Evolutionary conservation across 768 basidiomycete genomes (phyloP).

Genomic region (Tephrocybe sp.): DNA sequence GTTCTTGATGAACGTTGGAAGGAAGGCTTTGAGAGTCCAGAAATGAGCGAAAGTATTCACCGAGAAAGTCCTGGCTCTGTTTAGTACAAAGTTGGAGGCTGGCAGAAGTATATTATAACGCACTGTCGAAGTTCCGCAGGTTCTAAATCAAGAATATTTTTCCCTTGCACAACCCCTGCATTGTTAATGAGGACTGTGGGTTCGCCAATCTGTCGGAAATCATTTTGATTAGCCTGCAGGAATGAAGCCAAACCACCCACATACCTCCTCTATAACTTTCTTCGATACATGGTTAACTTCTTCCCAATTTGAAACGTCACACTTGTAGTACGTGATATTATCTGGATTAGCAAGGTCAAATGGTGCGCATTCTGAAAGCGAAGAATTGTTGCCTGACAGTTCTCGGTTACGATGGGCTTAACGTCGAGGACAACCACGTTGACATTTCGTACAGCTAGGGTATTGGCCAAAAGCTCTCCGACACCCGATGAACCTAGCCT

Average conservation of each 20-base stretch:
- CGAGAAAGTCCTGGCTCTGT: slow-evolving; percentile 68
- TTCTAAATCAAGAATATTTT: slow-evolving; percentile 74
- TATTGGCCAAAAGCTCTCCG: slow-evolving; percentile 85
- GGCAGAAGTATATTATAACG: slow-evolving; percentile 2
- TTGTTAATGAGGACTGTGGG: slow-evolving; percentile 94
- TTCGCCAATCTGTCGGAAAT: slow-evolving; percentile 62
- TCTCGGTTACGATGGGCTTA: slow-evolving; percentile 72
- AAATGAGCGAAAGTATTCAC: slow-evolving; percentile 89
- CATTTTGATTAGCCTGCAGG: slow-evolving; percentile 2
- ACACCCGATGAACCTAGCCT: slow-evolving; percentile 79
- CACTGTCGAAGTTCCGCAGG: slow-evolving; percentile 82
- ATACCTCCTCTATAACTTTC: slow-evolving; percentile 74
- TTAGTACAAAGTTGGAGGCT: slow-evolving; percentile 1
- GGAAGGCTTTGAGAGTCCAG: slow-evolving; percentile 90
- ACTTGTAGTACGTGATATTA: slow-evolving; percentile 83
- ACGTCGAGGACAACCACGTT: slow-evolving; percentile 86
- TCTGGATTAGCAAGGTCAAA: slow-evolving; percentile 35
- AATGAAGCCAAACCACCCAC: slow-evolving; percentile 7
- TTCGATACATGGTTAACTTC: slow-evolving; percentile 77
- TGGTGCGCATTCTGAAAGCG: background rate
- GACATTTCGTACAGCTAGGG: slow-evolving; percentile 78
- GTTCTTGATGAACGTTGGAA: slow-evolving; percentile 79
- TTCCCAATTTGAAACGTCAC: slow-evolving; percentile 88
- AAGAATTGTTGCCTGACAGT: slow-evolving; percentile 45
- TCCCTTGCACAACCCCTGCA: slow-evolving; percentile 92